Evolutionary conservation across 164 flowering plant species (phyloP).

Genomic region (Platanus orientalis): DNA sequence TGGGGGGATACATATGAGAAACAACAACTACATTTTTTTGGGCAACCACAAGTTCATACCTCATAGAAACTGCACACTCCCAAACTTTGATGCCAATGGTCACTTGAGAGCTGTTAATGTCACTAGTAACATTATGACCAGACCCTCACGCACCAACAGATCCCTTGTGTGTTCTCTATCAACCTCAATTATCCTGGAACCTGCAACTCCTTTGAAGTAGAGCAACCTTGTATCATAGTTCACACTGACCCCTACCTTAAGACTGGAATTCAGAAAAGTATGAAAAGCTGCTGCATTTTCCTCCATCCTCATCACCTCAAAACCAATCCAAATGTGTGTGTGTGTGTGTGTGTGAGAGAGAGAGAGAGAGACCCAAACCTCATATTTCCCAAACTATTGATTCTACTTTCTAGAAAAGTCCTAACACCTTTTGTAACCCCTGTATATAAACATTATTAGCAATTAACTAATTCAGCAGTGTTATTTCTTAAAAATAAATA

Average conservation of each 20-base stretch:
- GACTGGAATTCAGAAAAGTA: conserved; percentile 60
- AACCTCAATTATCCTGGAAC: conserved; percentile 59
- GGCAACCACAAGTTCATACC: too few relatives aligned
- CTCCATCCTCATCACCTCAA: conserved; percentile 48
- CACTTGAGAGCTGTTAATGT: conserved; percentile 42
- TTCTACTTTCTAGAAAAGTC: too few relatives aligned
- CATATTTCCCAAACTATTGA: too few relatives aligned
- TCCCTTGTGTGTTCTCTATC: conserved; percentile 57
- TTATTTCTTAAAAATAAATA: too few relatives aligned
- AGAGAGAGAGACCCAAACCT: too few relatives aligned
- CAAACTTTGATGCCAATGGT: conserved; percentile 37
- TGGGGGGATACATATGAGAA: background rate
- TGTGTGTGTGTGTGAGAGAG: too few relatives aligned
- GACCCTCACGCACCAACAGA: conserved; percentile 38
- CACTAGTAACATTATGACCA: conserved; percentile 65
- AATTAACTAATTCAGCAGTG: too few relatives aligned
- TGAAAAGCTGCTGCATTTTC: conserved; percentile 59
- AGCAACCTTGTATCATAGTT: conserved; percentile 74
- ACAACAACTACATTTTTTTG: too few relatives aligned
- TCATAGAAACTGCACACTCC: conserved; percentile 54
- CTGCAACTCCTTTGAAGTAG: conserved; percentile 71
- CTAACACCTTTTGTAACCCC: too few relatives aligned
- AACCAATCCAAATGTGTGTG: too few relatives aligned
- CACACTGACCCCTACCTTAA: conserved; percentile 73
- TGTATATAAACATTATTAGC: too few relatives aligned